Percentiles rank a stretch among this genome's conserved stretches.
Evolutionary conservation across 2,329 filamentous ascomycete genomes (phyloP).

Genomic region (Hyphodiscus sp.): DNA sequence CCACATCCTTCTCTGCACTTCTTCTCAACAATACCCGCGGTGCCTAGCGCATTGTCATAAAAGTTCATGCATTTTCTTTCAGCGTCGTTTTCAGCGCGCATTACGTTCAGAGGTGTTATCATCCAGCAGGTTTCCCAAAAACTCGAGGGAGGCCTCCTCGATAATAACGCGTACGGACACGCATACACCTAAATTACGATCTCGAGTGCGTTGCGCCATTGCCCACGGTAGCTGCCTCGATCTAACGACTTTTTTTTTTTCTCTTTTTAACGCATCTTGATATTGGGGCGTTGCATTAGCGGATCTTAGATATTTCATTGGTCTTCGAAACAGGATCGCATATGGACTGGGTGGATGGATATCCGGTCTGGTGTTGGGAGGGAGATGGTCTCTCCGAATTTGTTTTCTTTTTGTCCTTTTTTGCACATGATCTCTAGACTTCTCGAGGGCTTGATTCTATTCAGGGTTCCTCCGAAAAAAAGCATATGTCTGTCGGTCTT

Average conservation of each 20-base stretch:
- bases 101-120: constrained; percentile 25
- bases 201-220: constrained; percentile 31
- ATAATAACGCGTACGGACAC: constrained; percentile 24
- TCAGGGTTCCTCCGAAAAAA: constrained; percentile 20
- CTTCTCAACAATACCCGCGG: constrained; percentile 15
- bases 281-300: constrained; percentile 27
- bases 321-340: constrained; percentile 31
- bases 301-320: constrained; percentile 27
- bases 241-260: constrained; percentile 30
- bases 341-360: constrained; percentile 28
- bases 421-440: constrained; percentile 28
- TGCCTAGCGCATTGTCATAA: constrained; percentile 25
- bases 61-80: constrained; percentile 27
- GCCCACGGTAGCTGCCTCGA: constrained; percentile 29
- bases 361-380: constrained; percentile 32
- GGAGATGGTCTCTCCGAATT: constrained; percentile 25
- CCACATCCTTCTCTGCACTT: constrained; percentile 2
- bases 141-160: constrained; percentile 18
- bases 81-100: constrained; percentile 24
- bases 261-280: constrained; percentile 16
- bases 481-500: constrained; percentile 22
- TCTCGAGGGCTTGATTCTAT: constrained; percentile 14
- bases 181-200: constrained; percentile 24
- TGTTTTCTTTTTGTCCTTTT: constrained; percentile 25
- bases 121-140: constrained; percentile 16